Evolutionary conservation across 495 filamentous ascomycete genomes (phyloP), one percentile per base, ranked within the genome.

Genomic region (Aspergillus homomorphus): DNA sequence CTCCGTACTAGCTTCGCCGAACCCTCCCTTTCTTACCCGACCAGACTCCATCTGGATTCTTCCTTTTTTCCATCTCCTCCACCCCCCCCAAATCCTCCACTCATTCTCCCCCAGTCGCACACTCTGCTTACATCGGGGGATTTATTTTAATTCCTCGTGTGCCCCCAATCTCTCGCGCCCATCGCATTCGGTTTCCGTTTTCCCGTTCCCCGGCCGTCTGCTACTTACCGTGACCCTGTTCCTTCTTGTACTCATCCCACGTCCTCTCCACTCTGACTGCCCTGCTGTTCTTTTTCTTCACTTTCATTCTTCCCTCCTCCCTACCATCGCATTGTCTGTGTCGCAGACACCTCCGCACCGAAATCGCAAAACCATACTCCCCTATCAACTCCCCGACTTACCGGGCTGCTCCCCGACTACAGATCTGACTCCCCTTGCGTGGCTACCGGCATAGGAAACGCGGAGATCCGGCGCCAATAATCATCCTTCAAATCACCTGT

Each of bases 191-290:
- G 45, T 30, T 57, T 45, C 18, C 15, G 16, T 57, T 41, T 48
- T 56, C 45, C 45, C 45, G 49, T 61, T 24, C 16, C 48, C 48
- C 48, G 48, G 24, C 23, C 22, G 48, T 28, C 18, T 28, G 9
- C 45, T 38, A 38, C 33, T 12, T 38, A 38, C 33, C 7, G n/a
- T 18, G 19, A 23, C 20, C 19, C 33, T 30, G 20, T 33, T 43
- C 19, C 57, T 51, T 59, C 54, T 63, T 70, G 48, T 21, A 24
- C 41, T 24, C 14, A 38, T 41, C 44, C 50, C 38, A 19, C 43
- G 52, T 44, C 33, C 26, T 52, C 52, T 42, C 33, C 51, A 26
- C 7, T 42, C 26, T 38, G 23, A 42, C 48, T 42, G 30, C 21
- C 23, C 42, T 45, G 58, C 49, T 19, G 26, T 41, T 48, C 54